These are phyloP conservation scores for Blastosporella zonata DNA, from an alignment of 1,284 basidiomycete species.

Conservation along the genomic window DNA sequence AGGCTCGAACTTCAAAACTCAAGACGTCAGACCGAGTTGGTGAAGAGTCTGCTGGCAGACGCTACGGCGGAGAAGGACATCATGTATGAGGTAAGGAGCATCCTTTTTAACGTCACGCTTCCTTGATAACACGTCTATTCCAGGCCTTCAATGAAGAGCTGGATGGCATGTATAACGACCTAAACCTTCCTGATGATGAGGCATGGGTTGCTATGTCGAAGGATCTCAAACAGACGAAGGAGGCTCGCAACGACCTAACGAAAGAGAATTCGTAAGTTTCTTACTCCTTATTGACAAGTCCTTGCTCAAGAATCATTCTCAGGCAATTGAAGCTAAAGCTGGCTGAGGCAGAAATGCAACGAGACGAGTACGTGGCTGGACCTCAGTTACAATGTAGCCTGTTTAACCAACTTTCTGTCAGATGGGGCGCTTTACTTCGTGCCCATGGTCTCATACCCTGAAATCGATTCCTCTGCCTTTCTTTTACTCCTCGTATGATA, in stretches of 20 bases:
- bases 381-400: not conserved
- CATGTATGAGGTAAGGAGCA: conserved; percentile 71
- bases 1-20: conserved; percentile 64
- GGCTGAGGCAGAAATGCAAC: conserved; percentile 69
- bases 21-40: conserved; percentile 71
- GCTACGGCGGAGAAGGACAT: conserved; percentile 85
- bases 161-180: conserved; percentile 83
- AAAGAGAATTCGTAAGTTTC: conserved; percentile 75
- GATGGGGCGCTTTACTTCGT: conserved; percentile 65
- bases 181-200: conserved; percentile 72
- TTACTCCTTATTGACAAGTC: not conserved
- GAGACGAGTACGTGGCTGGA: conserved; percentile 65
- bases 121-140: conserved; percentile 10
- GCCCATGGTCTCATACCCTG: conserved; percentile 52
- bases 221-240: conserved; percentile 74
- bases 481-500: conserved; percentile 6
- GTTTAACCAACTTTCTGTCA: conserved; percentile 28
- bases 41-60: conserved; percentile 72
- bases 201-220: conserved; percentile 72
- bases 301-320: conserved; percentile 11
- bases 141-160: conserved; percentile 92
- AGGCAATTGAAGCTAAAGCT: conserved; percentile 72
- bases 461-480: conserved; percentile 19
- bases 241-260: conserved; percentile 65
- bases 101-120: not conserved